Conservation (phyloP, 2,329 filamentous ascomycete species). For the Epicoccum nigrum region DNA sequence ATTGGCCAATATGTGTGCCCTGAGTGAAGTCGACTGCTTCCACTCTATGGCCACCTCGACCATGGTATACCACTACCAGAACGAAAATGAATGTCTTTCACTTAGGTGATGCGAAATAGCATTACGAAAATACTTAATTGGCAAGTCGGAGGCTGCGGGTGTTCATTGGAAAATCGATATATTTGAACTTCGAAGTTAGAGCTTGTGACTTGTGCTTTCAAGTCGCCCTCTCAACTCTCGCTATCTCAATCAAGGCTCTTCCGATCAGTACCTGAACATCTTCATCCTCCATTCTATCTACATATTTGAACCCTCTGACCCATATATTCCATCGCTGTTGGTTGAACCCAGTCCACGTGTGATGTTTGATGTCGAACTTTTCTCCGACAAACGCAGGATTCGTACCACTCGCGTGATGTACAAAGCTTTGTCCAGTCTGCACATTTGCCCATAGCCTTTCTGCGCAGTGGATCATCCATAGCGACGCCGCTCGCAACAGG, state of each 20-base stretch:
- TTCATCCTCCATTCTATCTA: neutral
- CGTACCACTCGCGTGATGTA: neutral
- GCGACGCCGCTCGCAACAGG: neutral
- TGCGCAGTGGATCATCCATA: slow-evolving; percentile 2
- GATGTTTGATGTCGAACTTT: neutral
- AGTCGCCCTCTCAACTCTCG: neutral
- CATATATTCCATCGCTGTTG: neutral
- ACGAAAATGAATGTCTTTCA: too few species aligned
- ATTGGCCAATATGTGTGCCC: too few species aligned
- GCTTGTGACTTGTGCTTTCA: too few species aligned
- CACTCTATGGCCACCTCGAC: too few species aligned
- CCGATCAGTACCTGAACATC: neutral
- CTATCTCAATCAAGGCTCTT: neutral
- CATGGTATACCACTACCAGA: too few species aligned
- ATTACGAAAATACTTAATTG: too few species aligned
- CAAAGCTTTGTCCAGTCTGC: neutral
- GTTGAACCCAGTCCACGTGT: slow-evolving; percentile 6
- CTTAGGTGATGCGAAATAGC: too few species aligned
- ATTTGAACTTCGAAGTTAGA: too few species aligned
- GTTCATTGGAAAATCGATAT: too few species aligned
- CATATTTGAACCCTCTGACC: neutral
- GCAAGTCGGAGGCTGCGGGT: too few species aligned
- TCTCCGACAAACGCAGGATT: slow-evolving; percentile 2
- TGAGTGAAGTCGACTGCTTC: too few species aligned
- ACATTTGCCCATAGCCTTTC: slow-evolving; percentile 1